A percentile compares a stretch with the other conserved stretches of the same genome.
These are phyloP conservation scores for Meredithiella fracta DNA, from an alignment of 2,329 filamentous ascomycete genomes.

Conservation along the genomic window DNA sequence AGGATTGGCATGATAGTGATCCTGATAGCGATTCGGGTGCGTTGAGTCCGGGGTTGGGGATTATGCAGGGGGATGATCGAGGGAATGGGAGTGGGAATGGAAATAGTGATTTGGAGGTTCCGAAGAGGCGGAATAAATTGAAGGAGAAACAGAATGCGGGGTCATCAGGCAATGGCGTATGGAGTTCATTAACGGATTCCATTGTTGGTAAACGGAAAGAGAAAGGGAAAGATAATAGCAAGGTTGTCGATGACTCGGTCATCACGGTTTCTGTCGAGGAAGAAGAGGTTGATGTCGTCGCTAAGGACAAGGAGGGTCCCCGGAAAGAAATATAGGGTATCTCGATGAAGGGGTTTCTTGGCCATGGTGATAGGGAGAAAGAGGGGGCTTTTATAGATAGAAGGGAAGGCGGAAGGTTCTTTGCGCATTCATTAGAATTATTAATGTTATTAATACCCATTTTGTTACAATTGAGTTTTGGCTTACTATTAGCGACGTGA, in stretches of 20 bases:
- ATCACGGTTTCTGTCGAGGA: not conserved
- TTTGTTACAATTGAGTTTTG: not conserved
- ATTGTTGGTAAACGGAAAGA: conserved; percentile 29
- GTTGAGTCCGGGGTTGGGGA: conserved; percentile 8
- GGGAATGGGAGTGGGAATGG: not conserved
- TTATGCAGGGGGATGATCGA: not conserved
- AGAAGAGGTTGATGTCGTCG: not conserved
- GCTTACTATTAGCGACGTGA: not conserved
- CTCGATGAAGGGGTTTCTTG: no score
- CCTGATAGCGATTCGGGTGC: conserved; percentile 26
- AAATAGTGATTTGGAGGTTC: conserved; percentile 2
- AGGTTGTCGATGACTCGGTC: not conserved
- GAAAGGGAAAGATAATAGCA: not conserved
- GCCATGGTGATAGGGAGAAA: no score
- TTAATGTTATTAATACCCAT: not conserved
- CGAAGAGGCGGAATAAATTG: not conserved
- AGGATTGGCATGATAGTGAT: conserved; percentile 42
- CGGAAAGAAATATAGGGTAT: not conserved
- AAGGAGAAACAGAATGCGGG: not conserved
- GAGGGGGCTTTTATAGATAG: no score
- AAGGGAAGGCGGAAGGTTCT: no score
- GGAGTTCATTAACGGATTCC: conserved; percentile 38
- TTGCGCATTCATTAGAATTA: no score
- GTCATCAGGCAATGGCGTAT: conserved; percentile 16
- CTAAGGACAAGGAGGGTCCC: not conserved